Evolutionary conservation across 306 rosid genomes (phyloP).

Genomic region (Datisca glomerata): DNA sequence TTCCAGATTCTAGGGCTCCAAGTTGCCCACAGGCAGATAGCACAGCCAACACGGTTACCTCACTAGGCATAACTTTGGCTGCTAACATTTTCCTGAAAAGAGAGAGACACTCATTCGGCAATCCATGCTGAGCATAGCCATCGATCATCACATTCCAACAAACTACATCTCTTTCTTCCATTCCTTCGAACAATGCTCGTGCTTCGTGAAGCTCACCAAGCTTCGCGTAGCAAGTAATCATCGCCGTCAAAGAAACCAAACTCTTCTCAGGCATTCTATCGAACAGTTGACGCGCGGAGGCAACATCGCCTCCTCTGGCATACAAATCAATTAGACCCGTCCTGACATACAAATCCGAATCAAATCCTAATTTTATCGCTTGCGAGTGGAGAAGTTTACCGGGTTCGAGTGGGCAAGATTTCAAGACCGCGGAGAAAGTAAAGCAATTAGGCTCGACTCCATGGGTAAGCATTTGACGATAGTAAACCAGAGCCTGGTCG

Average conservation of each 20-base stretch:
- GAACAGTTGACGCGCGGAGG: slow-evolving; percentile 44
- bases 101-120: slow-evolving; percentile 43
- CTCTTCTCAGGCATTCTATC: slow-evolving; percentile 56
- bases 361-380: slow-evolving; percentile 29
- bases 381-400: slow-evolving; percentile 44
- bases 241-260: slow-evolving; percentile 48
- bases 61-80: slow-evolving; percentile 43
- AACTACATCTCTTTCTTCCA: slow-evolving; percentile 44
- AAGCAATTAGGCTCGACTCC: slow-evolving; percentile 53
- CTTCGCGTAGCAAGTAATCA: slow-evolving; percentile 54
- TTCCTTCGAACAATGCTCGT: slow-evolving; percentile 34
- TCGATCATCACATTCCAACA: slow-evolving; percentile 89
- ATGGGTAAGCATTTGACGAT: slow-evolving; percentile 37
- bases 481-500: slow-evolving; percentile 36
- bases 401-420: slow-evolving; percentile 24
- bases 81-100: slow-evolving; percentile 53
- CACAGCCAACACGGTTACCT: slow-evolving; percentile 46
- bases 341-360: slow-evolving; percentile 37
- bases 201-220: slow-evolving; percentile 50
- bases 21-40: slow-evolving; percentile 72
- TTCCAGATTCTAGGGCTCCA: slow-evolving; percentile 67
- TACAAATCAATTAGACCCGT: slow-evolving; percentile 56
- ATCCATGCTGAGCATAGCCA: slow-evolving; percentile 59
- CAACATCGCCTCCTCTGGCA: slow-evolving; percentile 46
- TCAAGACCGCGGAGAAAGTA: slow-evolving; percentile 51